Conservation (phyloP, 208 protist species). For the Endotrypanum monterogeii region DNA sequence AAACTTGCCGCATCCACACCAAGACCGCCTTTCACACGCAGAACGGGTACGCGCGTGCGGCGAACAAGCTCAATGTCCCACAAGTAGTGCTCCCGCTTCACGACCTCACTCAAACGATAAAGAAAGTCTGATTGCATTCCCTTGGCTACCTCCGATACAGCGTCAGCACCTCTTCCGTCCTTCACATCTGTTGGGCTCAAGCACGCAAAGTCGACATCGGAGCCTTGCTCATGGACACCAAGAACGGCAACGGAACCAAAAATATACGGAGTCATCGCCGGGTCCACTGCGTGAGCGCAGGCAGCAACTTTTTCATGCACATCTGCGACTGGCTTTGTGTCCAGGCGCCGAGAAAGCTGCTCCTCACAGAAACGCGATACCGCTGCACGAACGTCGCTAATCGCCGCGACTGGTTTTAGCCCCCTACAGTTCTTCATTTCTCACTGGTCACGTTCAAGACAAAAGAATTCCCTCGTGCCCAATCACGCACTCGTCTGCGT, state of each 20-base stretch:
- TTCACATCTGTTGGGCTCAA: slow-evolving; percentile 40
- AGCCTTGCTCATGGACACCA: slow-evolving; percentile 65
- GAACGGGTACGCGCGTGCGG: slow-evolving; percentile 84
- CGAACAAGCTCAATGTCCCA: slow-evolving; percentile 76
- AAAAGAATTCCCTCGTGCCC: no score
- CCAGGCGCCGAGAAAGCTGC: slow-evolving; percentile 18
- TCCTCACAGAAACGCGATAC: slow-evolving; percentile 25
- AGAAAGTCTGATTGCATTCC: slow-evolving; percentile 71
- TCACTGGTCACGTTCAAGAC: not conserved
- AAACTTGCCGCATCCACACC: slow-evolving; percentile 45
- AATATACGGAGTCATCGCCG: slow-evolving; percentile 57
- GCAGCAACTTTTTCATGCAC: slow-evolving; percentile 42
- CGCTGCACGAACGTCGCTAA: slow-evolving; percentile 21
- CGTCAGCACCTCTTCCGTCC: slow-evolving; percentile 60
- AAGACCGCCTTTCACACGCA: slow-evolving; percentile 48
- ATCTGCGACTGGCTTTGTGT: slow-evolving; percentile 51
- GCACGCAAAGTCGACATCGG: slow-evolving; percentile 84
- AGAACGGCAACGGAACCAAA: slow-evolving; percentile 85
- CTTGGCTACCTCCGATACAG: slow-evolving; percentile 66
- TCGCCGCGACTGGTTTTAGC: not conserved
- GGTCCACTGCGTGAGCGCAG: slow-evolving; percentile 55
- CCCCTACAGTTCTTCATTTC: slow-evolving; percentile 12
- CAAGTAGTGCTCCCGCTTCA: slow-evolving; percentile 36
- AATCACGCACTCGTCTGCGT: not conserved
- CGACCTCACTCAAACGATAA: slow-evolving; percentile 21